Evolutionary conservation across 2,329 filamentous ascomycete genomes (phyloP).

Genomic region (Sordariomycetes sp.): DNA sequence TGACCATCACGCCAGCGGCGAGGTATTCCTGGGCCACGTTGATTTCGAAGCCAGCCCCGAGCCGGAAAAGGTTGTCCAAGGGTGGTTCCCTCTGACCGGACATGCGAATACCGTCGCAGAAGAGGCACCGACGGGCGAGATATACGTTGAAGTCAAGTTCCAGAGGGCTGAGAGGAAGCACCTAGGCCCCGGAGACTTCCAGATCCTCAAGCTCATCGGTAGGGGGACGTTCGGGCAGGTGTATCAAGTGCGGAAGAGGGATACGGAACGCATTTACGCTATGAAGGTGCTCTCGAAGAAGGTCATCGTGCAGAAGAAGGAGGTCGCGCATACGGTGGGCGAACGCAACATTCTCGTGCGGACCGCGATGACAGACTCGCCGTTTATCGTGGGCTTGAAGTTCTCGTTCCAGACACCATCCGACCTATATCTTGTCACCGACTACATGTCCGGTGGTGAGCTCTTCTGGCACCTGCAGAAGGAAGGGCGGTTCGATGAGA

Average conservation of each 20-base stretch:
- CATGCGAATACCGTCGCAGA: conserved; percentile 62
- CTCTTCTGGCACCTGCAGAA: conserved; percentile 98
- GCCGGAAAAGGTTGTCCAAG: conserved; percentile 62
- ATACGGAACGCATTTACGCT: conserved; percentile 90
- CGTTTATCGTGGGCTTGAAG: conserved; percentile 95
- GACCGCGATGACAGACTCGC: conserved; percentile 89
- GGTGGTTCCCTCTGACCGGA: conserved; percentile 76
- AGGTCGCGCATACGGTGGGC: conserved; percentile 92
- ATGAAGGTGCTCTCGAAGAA: conserved; percentile 99
- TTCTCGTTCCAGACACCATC: conserved; percentile 98
- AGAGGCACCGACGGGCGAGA: conserved; percentile 72
- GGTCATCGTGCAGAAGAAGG: conserved; percentile 99
- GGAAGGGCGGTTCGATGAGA: conserved; percentile 90
- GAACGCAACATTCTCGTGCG: conserved; percentile 95
- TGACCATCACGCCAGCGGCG: conserved; percentile 66
- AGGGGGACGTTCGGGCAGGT: conserved; percentile 98
- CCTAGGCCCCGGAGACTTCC: conserved; percentile 90
- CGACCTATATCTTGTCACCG: conserved; percentile 94
- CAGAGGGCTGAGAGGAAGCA: conserved; percentile 82
- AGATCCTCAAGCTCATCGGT: conserved; percentile 90
- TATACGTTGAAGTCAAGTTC: conserved; percentile 78
- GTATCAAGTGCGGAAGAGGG: conserved; percentile 95
- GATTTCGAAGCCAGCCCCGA: conserved; percentile 60
- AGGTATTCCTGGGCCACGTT: conserved; percentile 79
- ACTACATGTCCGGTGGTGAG: conserved; percentile 98